Evolutionary conservation across 305 asterid species (phyloP).

Genomic region (Plantago coronopus): DNA sequence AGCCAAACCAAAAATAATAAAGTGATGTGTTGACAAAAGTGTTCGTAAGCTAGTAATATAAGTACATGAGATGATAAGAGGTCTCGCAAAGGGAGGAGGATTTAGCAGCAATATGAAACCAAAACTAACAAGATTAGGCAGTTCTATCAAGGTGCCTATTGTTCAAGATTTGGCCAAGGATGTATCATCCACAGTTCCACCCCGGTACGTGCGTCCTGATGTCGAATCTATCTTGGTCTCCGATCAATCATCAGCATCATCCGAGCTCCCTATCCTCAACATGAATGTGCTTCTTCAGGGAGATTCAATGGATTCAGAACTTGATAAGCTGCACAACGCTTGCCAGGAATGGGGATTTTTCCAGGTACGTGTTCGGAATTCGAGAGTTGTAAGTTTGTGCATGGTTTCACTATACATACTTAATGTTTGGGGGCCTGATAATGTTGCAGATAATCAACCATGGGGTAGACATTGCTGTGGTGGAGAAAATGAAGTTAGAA

Average conservation of each 20-base stretch:
- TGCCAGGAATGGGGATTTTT: constrained; percentile 47
- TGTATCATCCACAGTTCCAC: constrained; percentile 18
- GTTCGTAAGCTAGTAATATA: no score
- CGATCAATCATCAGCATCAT: background rate
- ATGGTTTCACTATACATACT: background rate
- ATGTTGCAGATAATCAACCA: constrained; percentile 1
- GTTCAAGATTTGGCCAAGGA: constrained; percentile 31
- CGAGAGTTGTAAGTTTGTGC: background rate
- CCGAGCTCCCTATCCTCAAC: constrained; percentile 30
- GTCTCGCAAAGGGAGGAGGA: no score
- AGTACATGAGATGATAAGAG: no score
- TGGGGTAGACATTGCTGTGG: constrained; percentile 6
- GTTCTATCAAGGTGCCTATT: constrained; percentile 17
- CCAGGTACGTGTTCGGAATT: background rate
- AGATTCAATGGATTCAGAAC: constrained; percentile 29
- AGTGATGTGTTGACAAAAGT: no score
- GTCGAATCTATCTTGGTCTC: background rate
- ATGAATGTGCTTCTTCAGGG: constrained; percentile 19
- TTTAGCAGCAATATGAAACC: constrained; percentile 8
- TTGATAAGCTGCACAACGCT: constrained; percentile 31
- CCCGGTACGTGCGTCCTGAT: constrained; percentile 18
- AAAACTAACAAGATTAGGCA: constrained; percentile 5
- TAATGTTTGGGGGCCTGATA: background rate
- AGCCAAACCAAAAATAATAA: no score
- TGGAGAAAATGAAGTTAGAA: constrained; percentile 28